Percentiles rank a stretch among this genome's conserved stretches.
phyloP scores from a whole-genome alignment of 2,329 filamentous ascomycete genomes.

The Hymenoscyphus albidus region DNA sequence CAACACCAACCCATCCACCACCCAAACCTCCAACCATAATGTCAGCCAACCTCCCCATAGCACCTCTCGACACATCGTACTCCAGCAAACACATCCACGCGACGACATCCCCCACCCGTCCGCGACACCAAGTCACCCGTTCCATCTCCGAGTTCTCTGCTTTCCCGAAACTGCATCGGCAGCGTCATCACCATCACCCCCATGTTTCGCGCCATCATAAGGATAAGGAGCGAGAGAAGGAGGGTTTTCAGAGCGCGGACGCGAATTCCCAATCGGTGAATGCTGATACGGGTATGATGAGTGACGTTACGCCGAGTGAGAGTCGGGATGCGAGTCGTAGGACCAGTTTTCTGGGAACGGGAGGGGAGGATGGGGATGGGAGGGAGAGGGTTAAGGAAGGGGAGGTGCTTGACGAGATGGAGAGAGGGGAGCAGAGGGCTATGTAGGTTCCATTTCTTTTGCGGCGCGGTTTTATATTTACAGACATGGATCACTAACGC shows the following conservation, averaged over 20 bases:
- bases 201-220: slow-evolving; percentile 19
- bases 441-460: slow-evolving; percentile 36
- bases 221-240: neutral
- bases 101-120: slow-evolving; percentile 34
- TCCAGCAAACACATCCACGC: neutral
- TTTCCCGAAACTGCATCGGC: slow-evolving; percentile 35
- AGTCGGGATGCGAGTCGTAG: slow-evolving; percentile 44
- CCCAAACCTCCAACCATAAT: neutral
- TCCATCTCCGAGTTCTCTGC: slow-evolving; percentile 35
- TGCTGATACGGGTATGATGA: slow-evolving; percentile 22
- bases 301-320: slow-evolving; percentile 43
- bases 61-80: slow-evolving; percentile 1
- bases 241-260: slow-evolving; percentile 3
- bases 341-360: slow-evolving; percentile 38
- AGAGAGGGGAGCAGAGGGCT: slow-evolving; percentile 39
- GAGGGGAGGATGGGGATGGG: slow-evolving; percentile 13
- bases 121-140: slow-evolving; percentile 50
- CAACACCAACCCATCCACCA: neutral
- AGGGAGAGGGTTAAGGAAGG: slow-evolving; percentile 37
- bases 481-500: neutral
- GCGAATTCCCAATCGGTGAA: slow-evolving; percentile 10
- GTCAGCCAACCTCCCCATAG: slow-evolving; percentile 7
- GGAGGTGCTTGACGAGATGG: slow-evolving; percentile 41
- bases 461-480: neutral
- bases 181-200: slow-evolving; percentile 32